A percentile compares a stretch with the other conserved stretches of the same genome.
These are phyloP conservation scores for Flaveria trinervia DNA, from an alignment of 129 eudicot species.

Conservation along the genomic window DNA sequence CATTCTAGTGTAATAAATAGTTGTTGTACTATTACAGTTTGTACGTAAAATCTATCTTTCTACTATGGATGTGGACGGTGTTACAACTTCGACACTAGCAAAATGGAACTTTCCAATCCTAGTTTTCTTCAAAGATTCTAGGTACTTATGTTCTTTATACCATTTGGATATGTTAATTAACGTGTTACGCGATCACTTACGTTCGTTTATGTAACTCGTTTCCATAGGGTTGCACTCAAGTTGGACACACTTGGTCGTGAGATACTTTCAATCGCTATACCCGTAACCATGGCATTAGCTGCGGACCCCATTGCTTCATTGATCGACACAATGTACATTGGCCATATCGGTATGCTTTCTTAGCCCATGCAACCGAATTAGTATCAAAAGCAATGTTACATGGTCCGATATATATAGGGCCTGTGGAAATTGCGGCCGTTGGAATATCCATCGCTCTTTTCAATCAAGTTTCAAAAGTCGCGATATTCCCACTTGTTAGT, in stretches of 20 bases:
- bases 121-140: conserved; percentile 58
- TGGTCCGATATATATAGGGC: conserved; percentile 44
- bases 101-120: conserved; percentile 50
- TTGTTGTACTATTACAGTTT: not conserved
- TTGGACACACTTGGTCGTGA: conserved; percentile 67
- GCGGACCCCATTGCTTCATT: conserved; percentile 88
- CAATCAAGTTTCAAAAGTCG: conserved; percentile 75
- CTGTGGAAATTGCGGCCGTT: conserved; percentile 81
- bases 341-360: conserved; percentile 52
- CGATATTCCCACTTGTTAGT: conserved; percentile 88
- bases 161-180: not conserved
- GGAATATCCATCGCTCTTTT: conserved; percentile 78
- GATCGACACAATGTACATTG: conserved; percentile 73
- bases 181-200: not conserved
- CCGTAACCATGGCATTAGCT: conserved; percentile 75
- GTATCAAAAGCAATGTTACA: not conserved
- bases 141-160: conserved; percentile 34
- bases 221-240: conserved; percentile 52
- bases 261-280: conserved; percentile 66
- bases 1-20: not conserved
- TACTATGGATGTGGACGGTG: conserved; percentile 45
- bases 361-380: not conserved
- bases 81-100: conserved; percentile 8
- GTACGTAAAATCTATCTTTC: not conserved
- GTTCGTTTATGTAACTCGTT: not conserved